Evolutionary conservation across 1,284 basidiomycete genomes (phyloP), one percentile per base, ranked within the genome.

Genomic region (Sporisorium scitamineum): DNA sequence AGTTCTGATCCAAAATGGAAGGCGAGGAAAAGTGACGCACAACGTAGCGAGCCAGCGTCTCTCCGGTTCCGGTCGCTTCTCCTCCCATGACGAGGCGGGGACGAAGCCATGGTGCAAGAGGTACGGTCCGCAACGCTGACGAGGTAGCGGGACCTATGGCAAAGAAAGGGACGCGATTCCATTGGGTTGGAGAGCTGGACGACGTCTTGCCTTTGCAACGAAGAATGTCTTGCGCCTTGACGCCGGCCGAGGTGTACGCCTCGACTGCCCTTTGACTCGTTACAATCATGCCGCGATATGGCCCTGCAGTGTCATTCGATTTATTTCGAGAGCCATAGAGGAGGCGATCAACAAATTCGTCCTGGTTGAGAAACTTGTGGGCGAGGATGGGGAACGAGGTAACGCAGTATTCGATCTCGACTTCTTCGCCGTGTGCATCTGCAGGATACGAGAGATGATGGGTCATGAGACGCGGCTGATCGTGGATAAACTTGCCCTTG

Each of bases 211-310:
- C 58, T 3, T 66, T 55, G 54, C 57, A 39, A n/a, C 67, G 54
- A 1, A 71, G 50, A 8, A 61, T 37, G 13, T 64, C 60, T 22
- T 70, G 58, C 3, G 74, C 71, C 22, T 53, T 61, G 32, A 66
- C 56, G 32, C 73, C 75, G 10, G 82, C 82, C 20, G 79, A 70
- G 20, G 60, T 64, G 71, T 79, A 84, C 1, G 79, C 80, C 44
- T 84, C 80, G 20, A 81, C 82, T 3, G 83, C 83, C 16, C 82
- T 47, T 45, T 82, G 78, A 42, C 79, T 81, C 5, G 83, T 83
- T n/a, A 80, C 61, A 6, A 84, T 70, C 29, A 83, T 79, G 24
- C 80, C 83, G 9, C 78, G 69, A 39, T 76, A 83, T 0, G 76
- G 60, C 5, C 16, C 32, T 10, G 22, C 34, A 26, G 26, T 14